Base-by-base conservation (phyloP, 2,329 filamentous ascomycete genomes). In the Sarocladium kiliense region DNA sequence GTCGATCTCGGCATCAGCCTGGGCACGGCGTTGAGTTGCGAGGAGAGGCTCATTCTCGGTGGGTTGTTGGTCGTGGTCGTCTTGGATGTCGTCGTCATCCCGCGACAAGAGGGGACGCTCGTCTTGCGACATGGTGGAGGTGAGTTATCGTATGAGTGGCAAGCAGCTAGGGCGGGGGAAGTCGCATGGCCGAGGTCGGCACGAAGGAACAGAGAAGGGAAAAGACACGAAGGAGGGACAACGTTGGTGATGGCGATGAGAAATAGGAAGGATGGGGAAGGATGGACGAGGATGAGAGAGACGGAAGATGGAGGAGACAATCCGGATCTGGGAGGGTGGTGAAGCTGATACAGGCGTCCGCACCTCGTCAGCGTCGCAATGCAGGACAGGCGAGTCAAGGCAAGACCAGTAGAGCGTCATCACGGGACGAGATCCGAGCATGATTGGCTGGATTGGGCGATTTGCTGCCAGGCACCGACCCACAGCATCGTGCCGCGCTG, bases 1-100 rank as follows among this genome's bases (percentile, higher is more conserved):
- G 19, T 60, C 59, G 23, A 60, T 59, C 34, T 69, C 67, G 26
- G 54, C 63, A 18, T 60, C 59, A 23, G 60, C 59, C 34, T 69
- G 66, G 26, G 54, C 58, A 16, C 27, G 47, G 12, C 47, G 47
- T 23, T 51, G 47, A 3, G 62, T 66, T 5, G 71, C 68, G 1
- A 84, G 72, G 14, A 84, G 72, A 18, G 80, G 79, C n/a, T 79
- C 77, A n/a, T 75, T 72, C 61, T 84, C 80, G 39, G 62, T 60
- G 12, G 54, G 57, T 60, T 66, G 53, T 30, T 60, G 19, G 59
- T 63, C 54, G 56, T 63, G 54, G 47, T 62, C 58, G n/a, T 45
- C 41, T 26, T 45, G 41, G 21, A 23, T 16, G 45, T 62, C 57
- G n/a, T 68, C 66, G 44, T 58, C 62, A 34, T 69, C 65, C 30